Base-by-base conservation (phyloP, 768 basidiomycete genomes). In the Pleurotus citrinopileatus region DNA sequence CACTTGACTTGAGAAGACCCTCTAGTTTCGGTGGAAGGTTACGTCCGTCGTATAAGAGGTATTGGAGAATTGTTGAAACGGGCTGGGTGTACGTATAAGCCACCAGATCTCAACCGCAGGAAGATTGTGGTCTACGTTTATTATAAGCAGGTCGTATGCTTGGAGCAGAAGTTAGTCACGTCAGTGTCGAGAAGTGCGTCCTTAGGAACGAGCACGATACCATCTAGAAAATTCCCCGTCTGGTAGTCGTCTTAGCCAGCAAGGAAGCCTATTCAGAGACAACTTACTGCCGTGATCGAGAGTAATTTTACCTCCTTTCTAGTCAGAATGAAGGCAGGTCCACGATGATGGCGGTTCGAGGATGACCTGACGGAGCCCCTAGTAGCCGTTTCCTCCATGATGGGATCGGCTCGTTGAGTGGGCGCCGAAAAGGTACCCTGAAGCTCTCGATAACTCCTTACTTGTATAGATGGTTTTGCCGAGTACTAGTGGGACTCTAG, bases 191-290 rank as follows among this genome's bases (percentile, higher is more conserved):
- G 34, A 52, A 17, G n/a, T n/a, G 26, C 2, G 34, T 4, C 8
- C 32, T n/a, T 47, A 13, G 9, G 22, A 13, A 25, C 63, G 40
- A 15, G 8, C 20, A 4, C 25, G 78, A 40, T 55, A 84, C 84
- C 85, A 64, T 87, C 86, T 28, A 87, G 70, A 71, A 87, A 87
- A 67, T 87, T 87, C 5, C 86, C 86, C 47, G 86, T 80, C 83
- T 84, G 54, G 2, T 1, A 17, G 25, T 9, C 32, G 38, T 17
- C 26, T 17, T 8, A 15, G 13, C 10, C 15, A 44, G 48, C 26
- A 56, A 3, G 0, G 13, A 20, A 51, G 15, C 4, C 27, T n/a
- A 3, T 27, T 20, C 1, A 12, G 45, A 6, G 50, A 26, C 29
- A 40, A 6, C 4, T n/a, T 55, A 84, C 82, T 6, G 83, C 85